Conservation (phyloP, 2,329 filamentous ascomycete genomes). For the Talaromyces islandicus region DNA sequence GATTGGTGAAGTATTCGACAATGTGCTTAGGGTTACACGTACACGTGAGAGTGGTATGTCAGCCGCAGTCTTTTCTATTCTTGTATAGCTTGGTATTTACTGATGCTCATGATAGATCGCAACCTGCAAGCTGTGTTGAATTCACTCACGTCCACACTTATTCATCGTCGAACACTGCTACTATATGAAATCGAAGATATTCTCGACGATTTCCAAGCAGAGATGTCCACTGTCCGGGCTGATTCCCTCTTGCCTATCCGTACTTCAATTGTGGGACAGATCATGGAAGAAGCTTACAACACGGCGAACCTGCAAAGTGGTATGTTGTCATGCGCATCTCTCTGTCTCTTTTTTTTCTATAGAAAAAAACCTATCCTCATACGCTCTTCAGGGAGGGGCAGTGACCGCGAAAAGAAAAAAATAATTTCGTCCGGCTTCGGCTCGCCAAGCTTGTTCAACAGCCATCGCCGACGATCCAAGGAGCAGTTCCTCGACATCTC, state of each 20-base stretch:
- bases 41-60: neutral
- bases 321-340: neutral
- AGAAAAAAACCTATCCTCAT: neutral
- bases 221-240: neutral
- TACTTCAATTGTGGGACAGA: neutral
- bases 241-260: neutral
- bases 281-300: neutral
- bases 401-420: neutral
- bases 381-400: neutral
- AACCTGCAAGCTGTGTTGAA: neutral
- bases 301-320: neutral
- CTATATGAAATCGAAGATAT: neutral
- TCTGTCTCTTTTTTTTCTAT: neutral
- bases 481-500: slow-evolving; percentile 1
- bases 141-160: neutral
- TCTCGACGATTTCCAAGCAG: neutral
- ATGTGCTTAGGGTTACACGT: neutral
- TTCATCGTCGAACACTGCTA: neutral
- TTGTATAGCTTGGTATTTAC: neutral
- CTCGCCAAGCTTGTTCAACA: neutral
- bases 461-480: neutral
- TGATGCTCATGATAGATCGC: neutral
- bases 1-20: neutral
- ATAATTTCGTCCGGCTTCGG: neutral
- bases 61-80: neutral